Percentiles rank a stretch among this genome's conserved stretches.
phyloP scores from a whole-genome alignment of 139 green algal species.

The Chlamydomonas applanata region DNA sequence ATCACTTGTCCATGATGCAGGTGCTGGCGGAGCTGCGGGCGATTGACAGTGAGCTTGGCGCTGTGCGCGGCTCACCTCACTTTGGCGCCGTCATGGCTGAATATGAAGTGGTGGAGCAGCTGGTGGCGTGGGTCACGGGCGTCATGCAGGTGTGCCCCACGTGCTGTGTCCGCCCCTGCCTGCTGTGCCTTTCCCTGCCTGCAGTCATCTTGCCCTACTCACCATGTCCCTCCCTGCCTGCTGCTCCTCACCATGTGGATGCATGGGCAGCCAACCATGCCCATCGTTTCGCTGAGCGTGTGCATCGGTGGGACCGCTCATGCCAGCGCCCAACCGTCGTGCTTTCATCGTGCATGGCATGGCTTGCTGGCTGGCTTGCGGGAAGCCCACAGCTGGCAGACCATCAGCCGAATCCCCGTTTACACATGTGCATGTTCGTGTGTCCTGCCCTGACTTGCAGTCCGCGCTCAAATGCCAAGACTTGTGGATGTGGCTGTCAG shows the following conservation, averaged over 20 bases:
- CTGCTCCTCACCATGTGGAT: too few relatives aligned
- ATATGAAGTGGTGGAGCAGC: conserved; percentile 31
- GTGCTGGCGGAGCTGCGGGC: conserved; percentile 19
- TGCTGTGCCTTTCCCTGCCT: too few relatives aligned
- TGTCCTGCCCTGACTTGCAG: not conserved
- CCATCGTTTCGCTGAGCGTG: too few relatives aligned
- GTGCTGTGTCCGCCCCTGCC: not conserved
- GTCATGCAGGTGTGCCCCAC: conserved; percentile 19
- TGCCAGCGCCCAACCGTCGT: too few relatives aligned
- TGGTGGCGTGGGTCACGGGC: conserved; percentile 18
- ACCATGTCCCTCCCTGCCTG: too few relatives aligned
- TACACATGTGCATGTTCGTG: too few relatives aligned
- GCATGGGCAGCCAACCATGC: too few relatives aligned
- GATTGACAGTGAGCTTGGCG: conserved; percentile 18
- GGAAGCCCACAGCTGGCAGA: not conserved
- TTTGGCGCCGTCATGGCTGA: conserved; percentile 29
- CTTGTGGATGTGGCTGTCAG: conserved; percentile 20
- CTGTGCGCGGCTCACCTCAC: conserved; percentile 19
- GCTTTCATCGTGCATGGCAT: too few relatives aligned
- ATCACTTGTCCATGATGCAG: too few relatives aligned
- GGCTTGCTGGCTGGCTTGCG: too few relatives aligned
- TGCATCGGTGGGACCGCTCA: too few relatives aligned
- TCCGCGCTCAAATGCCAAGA: conserved; percentile 18
- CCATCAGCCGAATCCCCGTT: not conserved
- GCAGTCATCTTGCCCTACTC: too few relatives aligned